Base-by-base conservation (phyloP, 257 asterid species). In the Echites panduratus region DNA sequence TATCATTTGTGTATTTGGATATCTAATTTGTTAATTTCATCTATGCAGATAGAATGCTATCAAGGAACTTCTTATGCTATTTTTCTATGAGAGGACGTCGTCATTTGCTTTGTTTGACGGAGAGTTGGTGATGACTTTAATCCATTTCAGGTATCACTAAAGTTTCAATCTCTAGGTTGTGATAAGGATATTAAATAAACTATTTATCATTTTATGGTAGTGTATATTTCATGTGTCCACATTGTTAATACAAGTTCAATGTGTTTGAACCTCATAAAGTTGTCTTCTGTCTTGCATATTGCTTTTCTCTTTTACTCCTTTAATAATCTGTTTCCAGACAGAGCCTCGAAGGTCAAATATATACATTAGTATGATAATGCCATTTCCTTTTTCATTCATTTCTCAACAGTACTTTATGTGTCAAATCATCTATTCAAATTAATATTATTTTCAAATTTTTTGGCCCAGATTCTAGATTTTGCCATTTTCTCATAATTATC, bases 51-150 rank as follows among this genome's bases (percentile, higher is more conserved):
- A 29, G 73, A 74, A 2, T 54, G 43, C 26, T 66, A 20, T n/a
- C 52, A 49, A 7, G 70, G 44, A 24, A 63, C 4, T 13, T 22
- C 22, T 66, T 48, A 10, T 63, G 71, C 64, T 48, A 71, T 73
- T 26, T 73, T 48, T 53, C n/a, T 49, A 73, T 49, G 71, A 63
- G 52, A 62, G 41, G 63, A 49, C 45, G 29, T 73, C 77, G 2
- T 73, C 77, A 1, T 63, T 73, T 63, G 71, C 77, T 3, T 20
- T 73, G n/a, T 73, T 73, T 63, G 71, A 48, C 2, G 77, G 44
- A 27, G 20, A 19, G 17, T 73, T 49, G 49, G 71, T 20, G 17
- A 35, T 24, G 65, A 48, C 16, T 63, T 73, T 45, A 49, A 47
- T 13, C 77, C 77, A 7, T 73, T 32, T 63, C 71, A 73, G 50